Percentiles rank a stretch among this genome's conserved stretches.
Conservation (phyloP, 2,329 filamentous ascomycete genomes). For the Cladophialophora bantiana region DNA sequence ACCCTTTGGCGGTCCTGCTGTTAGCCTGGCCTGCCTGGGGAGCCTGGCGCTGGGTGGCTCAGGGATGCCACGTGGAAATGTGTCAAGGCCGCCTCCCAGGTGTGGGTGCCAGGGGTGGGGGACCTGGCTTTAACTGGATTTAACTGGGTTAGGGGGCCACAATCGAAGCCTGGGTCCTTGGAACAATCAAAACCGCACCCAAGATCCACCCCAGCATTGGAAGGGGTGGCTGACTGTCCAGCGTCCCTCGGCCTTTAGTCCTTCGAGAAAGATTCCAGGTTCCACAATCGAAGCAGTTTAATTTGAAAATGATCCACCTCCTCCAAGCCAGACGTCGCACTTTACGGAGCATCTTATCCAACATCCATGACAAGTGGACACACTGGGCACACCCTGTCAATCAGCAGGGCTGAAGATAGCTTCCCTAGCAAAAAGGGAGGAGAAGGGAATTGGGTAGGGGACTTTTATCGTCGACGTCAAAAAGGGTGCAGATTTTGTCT, state of each 20-base stretch:
- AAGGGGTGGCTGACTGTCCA: slow-evolving; percentile 7
- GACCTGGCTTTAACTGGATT: slow-evolving; percentile 1
- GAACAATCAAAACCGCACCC: slow-evolving; percentile 12
- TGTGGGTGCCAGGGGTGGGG: slow-evolving; percentile 4
- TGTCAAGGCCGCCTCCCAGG: slow-evolving; percentile 8
- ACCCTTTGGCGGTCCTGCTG: not conserved
- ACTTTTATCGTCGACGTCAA: not conserved
- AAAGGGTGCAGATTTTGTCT: not conserved
- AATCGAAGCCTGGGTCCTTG: slow-evolving; percentile 1
- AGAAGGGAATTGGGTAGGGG: not conserved
- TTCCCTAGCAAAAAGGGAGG: slow-evolving; percentile 1
- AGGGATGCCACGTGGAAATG: slow-evolving; percentile 33
- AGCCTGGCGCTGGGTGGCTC: slow-evolving; percentile 15
- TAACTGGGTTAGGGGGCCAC: not conserved
- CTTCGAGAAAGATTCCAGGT: slow-evolving; percentile 33
- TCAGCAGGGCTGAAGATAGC: slow-evolving; percentile 15
- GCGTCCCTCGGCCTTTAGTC: slow-evolving; percentile 6
- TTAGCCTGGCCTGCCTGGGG: not conserved
- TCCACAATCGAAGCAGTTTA: slow-evolving; percentile 33
- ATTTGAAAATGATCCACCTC: slow-evolving; percentile 18
- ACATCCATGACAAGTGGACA: not conserved
- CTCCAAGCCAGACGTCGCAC: slow-evolving; percentile 4
- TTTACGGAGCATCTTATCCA: slow-evolving; percentile 3
- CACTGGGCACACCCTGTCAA: not conserved
- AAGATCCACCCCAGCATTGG: not conserved